Percentiles rank a stretch among this genome's conserved stretches.
Conservation (phyloP, 441 rosid genomes). For the Euphorbia schlechtendalii region DNA sequence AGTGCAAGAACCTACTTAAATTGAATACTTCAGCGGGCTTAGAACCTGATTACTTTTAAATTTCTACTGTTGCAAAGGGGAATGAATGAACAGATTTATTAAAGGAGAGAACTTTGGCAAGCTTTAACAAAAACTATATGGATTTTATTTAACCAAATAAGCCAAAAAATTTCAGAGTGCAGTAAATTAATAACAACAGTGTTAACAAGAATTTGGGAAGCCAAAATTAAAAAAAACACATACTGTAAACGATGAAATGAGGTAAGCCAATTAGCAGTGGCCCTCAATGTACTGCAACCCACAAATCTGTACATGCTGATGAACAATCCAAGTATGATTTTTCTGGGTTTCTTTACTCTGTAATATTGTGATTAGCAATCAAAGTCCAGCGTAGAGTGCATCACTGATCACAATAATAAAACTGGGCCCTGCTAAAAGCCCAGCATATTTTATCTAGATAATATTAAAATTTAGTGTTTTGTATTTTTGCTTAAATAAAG, state of each 20-base stretch:
- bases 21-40: conserved; percentile 77
- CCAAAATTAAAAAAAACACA: background rate
- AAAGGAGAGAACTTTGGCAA: background rate
- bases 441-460: no score
- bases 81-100: conserved; percentile 59
- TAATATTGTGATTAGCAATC: no score
- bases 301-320: conserved; percentile 33
- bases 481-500: no score
- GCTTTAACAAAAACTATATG: background rate
- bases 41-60: conserved; percentile 74
- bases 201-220: background rate
- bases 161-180: background rate
- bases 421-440: no score
- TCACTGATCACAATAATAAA: no score
- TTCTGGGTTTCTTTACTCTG: background rate
- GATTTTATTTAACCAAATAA: background rate
- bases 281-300: conserved; percentile 24
- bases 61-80: conserved; percentile 81
- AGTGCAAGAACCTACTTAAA: conserved; percentile 46
- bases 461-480: no score
- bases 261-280: conserved; percentile 29
- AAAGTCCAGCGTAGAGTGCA: no score
- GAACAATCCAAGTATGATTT: background rate
- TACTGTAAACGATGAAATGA: conserved; percentile 34
- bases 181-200: background rate